phyloP scores from a whole-genome alignment of 331 rosid genomes.

The Arachis monticola region DNA sequence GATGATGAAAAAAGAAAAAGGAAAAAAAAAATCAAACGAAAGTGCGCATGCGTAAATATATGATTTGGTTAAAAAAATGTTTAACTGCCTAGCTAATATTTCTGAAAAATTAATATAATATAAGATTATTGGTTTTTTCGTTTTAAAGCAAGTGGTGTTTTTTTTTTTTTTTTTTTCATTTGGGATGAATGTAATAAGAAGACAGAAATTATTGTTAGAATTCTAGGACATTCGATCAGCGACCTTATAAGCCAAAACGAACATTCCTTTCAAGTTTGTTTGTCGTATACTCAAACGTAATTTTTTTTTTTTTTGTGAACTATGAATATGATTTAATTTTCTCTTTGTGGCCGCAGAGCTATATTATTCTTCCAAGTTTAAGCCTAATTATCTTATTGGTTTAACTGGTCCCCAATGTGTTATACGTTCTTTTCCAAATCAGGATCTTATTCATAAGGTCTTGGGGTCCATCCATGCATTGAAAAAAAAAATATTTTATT shows the following conservation, averaged over 20 bases:
- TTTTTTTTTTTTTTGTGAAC: not conserved
- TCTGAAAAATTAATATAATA: too few relatives aligned
- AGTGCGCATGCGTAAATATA: too few relatives aligned
- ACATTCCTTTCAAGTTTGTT: slow-evolving; percentile 21
- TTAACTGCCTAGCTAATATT: too few relatives aligned
- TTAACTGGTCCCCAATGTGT: slow-evolving; percentile 17
- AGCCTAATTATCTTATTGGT: not conserved
- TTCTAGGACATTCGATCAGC: slow-evolving; percentile 1
- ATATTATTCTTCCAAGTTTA: not conserved
- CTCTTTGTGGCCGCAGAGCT: not conserved
- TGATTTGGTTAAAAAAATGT: too few relatives aligned
- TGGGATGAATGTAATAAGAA: not conserved
- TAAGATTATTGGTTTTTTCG: too few relatives aligned
- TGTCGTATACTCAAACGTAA: not conserved
- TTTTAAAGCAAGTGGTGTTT: too few relatives aligned
- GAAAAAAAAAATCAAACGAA: too few relatives aligned
- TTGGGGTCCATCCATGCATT: slow-evolving; percentile 9
- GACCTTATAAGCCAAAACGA: slow-evolving; percentile 30
- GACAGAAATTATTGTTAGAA: slow-evolving; percentile 8
- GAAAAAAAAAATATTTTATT: not conserved
- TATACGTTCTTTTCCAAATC: not conserved
- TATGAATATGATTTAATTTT: not conserved
- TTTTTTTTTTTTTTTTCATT: too few relatives aligned
- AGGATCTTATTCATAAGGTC: slow-evolving; percentile 14
- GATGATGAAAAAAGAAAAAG: too few relatives aligned